Base-by-base conservation (phyloP, 2,329 filamentous ascomycete species). In the Macrophomina phaseolina region DNA sequence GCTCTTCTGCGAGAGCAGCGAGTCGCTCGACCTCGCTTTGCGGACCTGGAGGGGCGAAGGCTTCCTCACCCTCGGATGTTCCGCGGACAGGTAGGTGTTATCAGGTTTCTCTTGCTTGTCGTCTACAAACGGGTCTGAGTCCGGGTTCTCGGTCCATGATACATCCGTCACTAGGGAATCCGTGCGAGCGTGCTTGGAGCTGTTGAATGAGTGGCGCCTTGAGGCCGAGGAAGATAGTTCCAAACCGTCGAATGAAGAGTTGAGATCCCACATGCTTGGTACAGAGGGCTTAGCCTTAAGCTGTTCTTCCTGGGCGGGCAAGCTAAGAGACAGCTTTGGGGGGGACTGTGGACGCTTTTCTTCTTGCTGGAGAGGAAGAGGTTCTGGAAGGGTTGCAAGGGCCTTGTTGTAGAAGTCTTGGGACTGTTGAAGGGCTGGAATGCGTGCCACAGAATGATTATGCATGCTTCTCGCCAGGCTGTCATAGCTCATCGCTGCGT, bases 401-500 rank as follows among this genome's bases (percentile, higher is more conserved):
- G 77, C 76, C 38, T 73, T 72, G 40, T 69, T 67, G 66, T 78
- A 79, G 66, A 78, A 73, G 53, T 74, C 70, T 60, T 79, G 77
- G 34, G 78, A 76, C 6, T 75, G 68, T 28, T 73, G 73, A 34
- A 80, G 71, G 30, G 75, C 74, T 18, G 69, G 68, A 55, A 69
- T 69, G 42, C 77, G 75, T 23, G 76, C 72, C 11, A 64, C 52
- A 28, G 70, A 69, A 48, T 69, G 72, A 5, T 73, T 72, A 4
- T 73, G 73, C 30, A 77, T 75, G 70, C 76, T 73, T 18, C 77
- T 73, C 4, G 76, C 77, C 32, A 78, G 69, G 3, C 74, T 73
- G 67, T 80, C 77, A 66, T 80, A 75, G 8, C 76, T 76, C 11
- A 79, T 68, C 3, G 76, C 78, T 4, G 74, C 72, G 67, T 79